Conservation (phyloP, 1,284 basidiomycete genomes). For the Polyporus tsugae region DNA sequence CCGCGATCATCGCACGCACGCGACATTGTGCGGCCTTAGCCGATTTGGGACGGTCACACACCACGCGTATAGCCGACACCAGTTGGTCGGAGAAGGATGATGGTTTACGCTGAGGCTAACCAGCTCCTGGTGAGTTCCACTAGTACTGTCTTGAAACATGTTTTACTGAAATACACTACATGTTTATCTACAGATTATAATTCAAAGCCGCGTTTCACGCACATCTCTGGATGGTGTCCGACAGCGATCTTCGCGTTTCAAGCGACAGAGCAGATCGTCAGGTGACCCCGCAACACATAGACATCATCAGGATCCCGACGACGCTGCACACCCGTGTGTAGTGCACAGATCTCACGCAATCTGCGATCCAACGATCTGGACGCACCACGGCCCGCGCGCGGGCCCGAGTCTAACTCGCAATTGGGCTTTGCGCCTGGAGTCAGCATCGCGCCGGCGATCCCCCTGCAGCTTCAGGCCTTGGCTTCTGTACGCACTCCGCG, state of each 20-base stretch:
- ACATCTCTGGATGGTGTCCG: background rate
- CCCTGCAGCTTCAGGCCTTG: background rate
- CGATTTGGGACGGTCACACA: background rate
- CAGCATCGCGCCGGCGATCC: background rate
- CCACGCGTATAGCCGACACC: background rate
- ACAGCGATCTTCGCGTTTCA: background rate
- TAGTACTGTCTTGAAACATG: background rate
- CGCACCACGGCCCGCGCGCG: background rate
- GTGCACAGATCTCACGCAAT: background rate
- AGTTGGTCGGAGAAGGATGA: background rate
- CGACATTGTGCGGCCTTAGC: background rate
- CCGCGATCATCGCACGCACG: constrained; percentile 3
- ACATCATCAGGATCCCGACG: background rate
- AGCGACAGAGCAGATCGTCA: background rate
- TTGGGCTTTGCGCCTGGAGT: background rate
- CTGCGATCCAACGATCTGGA: background rate
- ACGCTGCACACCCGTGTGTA: background rate
- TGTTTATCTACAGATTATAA: background rate
- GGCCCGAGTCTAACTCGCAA: background rate
- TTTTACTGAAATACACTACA: background rate
- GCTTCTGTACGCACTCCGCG: background rate
- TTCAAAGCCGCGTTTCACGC: background rate
- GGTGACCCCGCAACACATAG: background rate
- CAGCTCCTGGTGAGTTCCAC: background rate
- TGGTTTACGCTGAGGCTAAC: background rate